Percentiles rank a stretch among this genome's conserved stretches.
These are phyloP conservation scores for Alternaria sp. DNA, from an alignment of 2,329 filamentous ascomycete species.

Conservation along the genomic window DNA sequence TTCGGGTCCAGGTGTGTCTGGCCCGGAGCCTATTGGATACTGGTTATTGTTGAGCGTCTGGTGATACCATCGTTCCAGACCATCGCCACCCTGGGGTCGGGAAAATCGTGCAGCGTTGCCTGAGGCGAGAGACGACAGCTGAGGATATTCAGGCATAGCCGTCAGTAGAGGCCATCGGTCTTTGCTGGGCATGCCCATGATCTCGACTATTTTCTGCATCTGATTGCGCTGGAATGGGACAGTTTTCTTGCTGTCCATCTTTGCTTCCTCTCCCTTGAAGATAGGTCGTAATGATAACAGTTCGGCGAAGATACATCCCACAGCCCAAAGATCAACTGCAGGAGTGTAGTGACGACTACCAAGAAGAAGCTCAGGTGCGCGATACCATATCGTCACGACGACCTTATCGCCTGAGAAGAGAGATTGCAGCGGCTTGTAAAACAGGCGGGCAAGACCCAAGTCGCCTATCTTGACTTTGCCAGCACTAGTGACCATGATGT, in stretches of 20 bases:
- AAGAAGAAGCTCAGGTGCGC: slow-evolving; percentile 90
- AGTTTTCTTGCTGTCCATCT: slow-evolving; percentile 98
- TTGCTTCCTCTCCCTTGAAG: slow-evolving; percentile 98
- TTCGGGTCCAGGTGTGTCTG: slow-evolving; percentile 62
- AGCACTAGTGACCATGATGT: slow-evolving; percentile 94
- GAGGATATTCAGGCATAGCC: slow-evolving; percentile 85
- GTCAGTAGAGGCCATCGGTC: slow-evolving; percentile 86
- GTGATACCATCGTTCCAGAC: slow-evolving; percentile 74
- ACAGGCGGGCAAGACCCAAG: slow-evolving; percentile 87
- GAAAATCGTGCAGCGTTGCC: slow-evolving; percentile 59
- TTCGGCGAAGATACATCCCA: slow-evolving; percentile 98
- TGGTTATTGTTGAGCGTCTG: slow-evolving; percentile 59
- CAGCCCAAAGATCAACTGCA: slow-evolving; percentile 95
- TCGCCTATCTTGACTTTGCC: slow-evolving; percentile 96
- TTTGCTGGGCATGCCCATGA: slow-evolving; percentile 89
- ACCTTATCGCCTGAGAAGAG: slow-evolving; percentile 96
- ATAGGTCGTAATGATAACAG: slow-evolving; percentile 89
- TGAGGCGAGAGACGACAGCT: slow-evolving; percentile 65
- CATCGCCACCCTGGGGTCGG: slow-evolving; percentile 55
- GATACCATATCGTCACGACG: slow-evolving; percentile 99
- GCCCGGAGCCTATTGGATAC: slow-evolving; percentile 51
- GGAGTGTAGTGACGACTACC: slow-evolving; percentile 97
- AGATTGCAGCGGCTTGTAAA: slow-evolving; percentile 91
- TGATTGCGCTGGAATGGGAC: slow-evolving; percentile 98
- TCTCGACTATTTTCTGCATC: slow-evolving; percentile 98